Evolutionary conservation across 192 early-diverging fungal genomes (phyloP).

Genomic region (Backusella westeae): DNA sequence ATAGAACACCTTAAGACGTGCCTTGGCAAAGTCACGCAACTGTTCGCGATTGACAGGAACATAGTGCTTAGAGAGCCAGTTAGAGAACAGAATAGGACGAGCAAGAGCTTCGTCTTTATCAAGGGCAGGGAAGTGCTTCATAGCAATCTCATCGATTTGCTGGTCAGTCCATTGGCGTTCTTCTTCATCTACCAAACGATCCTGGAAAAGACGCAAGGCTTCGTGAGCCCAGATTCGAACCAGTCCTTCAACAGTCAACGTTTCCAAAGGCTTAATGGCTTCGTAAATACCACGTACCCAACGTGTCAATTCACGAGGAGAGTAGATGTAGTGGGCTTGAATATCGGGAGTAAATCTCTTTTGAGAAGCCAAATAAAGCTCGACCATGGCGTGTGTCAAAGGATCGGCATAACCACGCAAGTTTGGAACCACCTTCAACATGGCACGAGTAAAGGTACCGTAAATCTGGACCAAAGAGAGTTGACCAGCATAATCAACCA

Average conservation of each 20-base stretch:
- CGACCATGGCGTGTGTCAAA: slow-evolving; percentile 95
- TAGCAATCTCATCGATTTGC: slow-evolving; percentile 77
- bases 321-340: slow-evolving; percentile 99
- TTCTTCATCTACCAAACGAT: slow-evolving; percentile 86
- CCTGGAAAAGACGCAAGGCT: slow-evolving; percentile 96
- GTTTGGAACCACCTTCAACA: slow-evolving; percentile 90
- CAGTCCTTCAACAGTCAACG: slow-evolving; percentile 76
- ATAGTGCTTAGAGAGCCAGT: slow-evolving; percentile 96
- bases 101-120: slow-evolving; percentile 67
- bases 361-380: slow-evolving; percentile 91
- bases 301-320: slow-evolving; percentile 97
- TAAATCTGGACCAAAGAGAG: slow-evolving; percentile 94
- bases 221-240: slow-evolving; percentile 99
- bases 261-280: slow-evolving; percentile 84
- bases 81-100: slow-evolving; percentile 95
- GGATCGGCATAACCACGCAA: slow-evolving; percentile 89
- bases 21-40: slow-evolving; percentile 89
- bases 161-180: slow-evolving; percentile 94
- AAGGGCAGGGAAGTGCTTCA: slow-evolving; percentile 85
- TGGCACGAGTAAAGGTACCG: slow-evolving; percentile 86
- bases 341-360: slow-evolving; percentile 93
- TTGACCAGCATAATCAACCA: slow-evolving; percentile 98
- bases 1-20: slow-evolving; percentile 96
- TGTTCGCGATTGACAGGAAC: slow-evolving; percentile 84
- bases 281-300: slow-evolving; percentile 99